These are phyloP conservation scores for Talaromyces sp. DNA, from an alignment of 2,329 filamentous ascomycete genomes.

Conservation along the genomic window DNA sequence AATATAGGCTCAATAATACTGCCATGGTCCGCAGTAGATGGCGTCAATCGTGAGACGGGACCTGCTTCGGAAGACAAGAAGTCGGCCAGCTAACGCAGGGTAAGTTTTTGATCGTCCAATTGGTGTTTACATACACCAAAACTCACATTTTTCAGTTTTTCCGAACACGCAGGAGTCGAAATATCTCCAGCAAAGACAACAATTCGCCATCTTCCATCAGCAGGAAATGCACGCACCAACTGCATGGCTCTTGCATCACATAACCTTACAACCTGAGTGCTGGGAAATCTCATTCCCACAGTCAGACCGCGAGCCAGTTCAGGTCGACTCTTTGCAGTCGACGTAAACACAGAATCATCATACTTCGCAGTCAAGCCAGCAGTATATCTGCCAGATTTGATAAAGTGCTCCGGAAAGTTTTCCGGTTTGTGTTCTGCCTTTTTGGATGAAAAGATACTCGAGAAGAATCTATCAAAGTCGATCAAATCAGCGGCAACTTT, in stretches of 20 bases:
- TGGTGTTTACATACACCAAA: too few relatives aligned
- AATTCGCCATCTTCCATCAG: conserved; percentile 36
- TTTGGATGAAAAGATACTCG: conserved; percentile 53
- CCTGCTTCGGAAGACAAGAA: conserved; percentile 44
- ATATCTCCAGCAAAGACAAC: conserved; percentile 18
- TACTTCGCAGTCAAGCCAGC: conserved; percentile 58
- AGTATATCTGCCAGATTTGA: conserved; percentile 60
- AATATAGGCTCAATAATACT: conserved; percentile 59
- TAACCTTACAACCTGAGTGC: conserved; percentile 53
- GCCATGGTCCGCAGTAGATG: conserved; percentile 47
- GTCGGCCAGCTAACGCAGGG: conserved; percentile 35
- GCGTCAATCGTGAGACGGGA: conserved; percentile 47
- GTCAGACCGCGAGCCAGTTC: conserved; percentile 25
- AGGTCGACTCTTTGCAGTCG: not conserved
- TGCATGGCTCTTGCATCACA: conserved; percentile 35
- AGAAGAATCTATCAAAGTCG: conserved; percentile 47
- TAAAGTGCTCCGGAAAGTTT: conserved; percentile 57
- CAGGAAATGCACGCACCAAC: conserved; percentile 37
- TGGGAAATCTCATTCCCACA: conserved; percentile 44
- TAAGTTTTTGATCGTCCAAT: not conserved
- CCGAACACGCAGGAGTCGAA: not conserved
- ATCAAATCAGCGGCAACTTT: conserved; percentile 37
- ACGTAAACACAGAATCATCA: conserved; percentile 37
- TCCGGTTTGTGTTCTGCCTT: conserved; percentile 55
- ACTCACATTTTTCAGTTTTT: not conserved